Percentiles rank a stretch among this genome's conserved stretches.
Conservation (phyloP, 176 grass and related monocot species). For the Oryza australiensis region DNA sequence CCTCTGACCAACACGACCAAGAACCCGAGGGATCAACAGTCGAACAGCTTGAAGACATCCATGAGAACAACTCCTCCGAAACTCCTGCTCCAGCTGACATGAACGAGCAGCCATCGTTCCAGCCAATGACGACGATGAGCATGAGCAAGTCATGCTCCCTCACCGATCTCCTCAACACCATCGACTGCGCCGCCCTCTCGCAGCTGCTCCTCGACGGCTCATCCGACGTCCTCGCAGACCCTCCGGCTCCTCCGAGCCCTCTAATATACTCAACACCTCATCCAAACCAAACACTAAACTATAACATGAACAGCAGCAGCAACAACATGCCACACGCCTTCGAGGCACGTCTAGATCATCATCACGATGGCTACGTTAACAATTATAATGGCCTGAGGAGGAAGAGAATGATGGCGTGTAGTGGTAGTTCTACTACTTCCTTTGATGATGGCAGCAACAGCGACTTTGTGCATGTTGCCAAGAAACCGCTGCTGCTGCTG, state of each 20-base stretch:
- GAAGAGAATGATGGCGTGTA: neutral
- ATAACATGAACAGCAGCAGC: neutral
- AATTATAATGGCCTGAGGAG: constrained; percentile 28
- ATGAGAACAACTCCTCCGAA: neutral
- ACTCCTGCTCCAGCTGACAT: neutral
- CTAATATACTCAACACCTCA: constrained; percentile 9
- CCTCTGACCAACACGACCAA: constrained; percentile 29
- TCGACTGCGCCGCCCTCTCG: constrained; percentile 47
- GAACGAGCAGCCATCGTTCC: neutral
- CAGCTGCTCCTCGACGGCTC: constrained; percentile 44
- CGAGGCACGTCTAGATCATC: neutral
- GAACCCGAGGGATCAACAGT: constrained; percentile 29
- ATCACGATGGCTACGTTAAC: neutral
- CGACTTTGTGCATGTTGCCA: neutral
- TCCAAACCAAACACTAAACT: neutral
- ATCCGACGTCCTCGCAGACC: neutral
- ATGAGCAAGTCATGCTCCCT: constrained; percentile 50
- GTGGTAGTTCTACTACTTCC: neutral
- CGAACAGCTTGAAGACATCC: constrained; percentile 31
- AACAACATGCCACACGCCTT: neutral
- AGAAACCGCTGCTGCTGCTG: neutral
- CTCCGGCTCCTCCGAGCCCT: neutral
- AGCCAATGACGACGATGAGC: neutral
- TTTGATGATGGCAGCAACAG: neutral
- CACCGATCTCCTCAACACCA: constrained; percentile 54